Conservation (phyloP, 2,329 filamentous ascomycete genomes). For the Calonectria ilicicola region DNA sequence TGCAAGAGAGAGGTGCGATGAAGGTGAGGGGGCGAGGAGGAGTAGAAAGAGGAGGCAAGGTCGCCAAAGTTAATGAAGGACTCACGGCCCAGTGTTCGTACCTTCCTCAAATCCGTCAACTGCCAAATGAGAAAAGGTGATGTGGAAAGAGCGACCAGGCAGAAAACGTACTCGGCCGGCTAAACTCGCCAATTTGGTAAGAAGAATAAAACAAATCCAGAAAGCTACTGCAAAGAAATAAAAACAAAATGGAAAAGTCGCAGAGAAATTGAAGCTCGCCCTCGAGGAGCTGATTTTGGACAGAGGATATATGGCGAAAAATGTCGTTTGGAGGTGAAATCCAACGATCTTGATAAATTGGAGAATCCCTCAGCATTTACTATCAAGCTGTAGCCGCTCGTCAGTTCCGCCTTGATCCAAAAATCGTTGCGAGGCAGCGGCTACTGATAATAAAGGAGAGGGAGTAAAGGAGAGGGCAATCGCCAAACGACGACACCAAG, state of each 20-base stretch:
- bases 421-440: background rate
- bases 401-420: background rate
- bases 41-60: background rate
- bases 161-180: background rate
- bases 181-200: background rate
- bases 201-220: background rate
- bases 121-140: background rate
- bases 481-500: background rate
- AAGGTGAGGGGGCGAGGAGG: conserved; percentile 14
- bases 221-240: conserved; percentile 1
- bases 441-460: background rate
- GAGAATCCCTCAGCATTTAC: background rate
- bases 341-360: background rate
- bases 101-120: background rate
- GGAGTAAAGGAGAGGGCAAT: background rate
- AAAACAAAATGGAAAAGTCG: background rate
- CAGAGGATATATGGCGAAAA: background rate
- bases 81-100: background rate
- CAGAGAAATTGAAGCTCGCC: background rate
- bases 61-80: conserved; percentile 2
- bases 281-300: background rate
- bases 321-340: background rate
- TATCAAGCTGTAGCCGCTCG: background rate
- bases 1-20: conserved; percentile 15
- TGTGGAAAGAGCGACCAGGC: background rate